phyloP scores from a whole-genome alignment of 768 basidiomycete species.

The Mycena rebaudengoi region DNA sequence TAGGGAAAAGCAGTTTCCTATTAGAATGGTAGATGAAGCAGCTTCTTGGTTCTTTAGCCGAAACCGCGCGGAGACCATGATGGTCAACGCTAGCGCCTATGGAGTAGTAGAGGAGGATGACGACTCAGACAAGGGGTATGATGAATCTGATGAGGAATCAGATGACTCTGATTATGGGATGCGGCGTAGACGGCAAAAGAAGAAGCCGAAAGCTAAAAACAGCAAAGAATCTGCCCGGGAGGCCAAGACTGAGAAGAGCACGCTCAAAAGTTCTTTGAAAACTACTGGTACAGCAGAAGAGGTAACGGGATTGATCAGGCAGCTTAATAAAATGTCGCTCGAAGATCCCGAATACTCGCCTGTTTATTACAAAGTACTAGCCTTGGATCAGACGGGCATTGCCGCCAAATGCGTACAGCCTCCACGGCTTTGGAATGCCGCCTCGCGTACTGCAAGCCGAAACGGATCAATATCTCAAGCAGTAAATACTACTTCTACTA shows the following conservation, averaged over 20 bases:
- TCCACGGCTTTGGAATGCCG: too few relatives aligned
- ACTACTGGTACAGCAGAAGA: conserved; percentile 15
- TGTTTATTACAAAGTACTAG: conserved; percentile 12
- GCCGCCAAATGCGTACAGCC: too few relatives aligned
- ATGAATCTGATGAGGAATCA: not conserved
- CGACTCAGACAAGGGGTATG: not conserved
- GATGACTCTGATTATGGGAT: too few relatives aligned
- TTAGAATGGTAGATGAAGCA: too few relatives aligned
- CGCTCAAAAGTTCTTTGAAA: not conserved
- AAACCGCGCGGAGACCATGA: not conserved
- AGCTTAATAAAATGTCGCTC: conserved; percentile 16
- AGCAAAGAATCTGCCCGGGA: not conserved
- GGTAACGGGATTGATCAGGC: conserved; percentile 13
- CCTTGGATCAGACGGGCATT: too few relatives aligned
- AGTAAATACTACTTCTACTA: too few relatives aligned
- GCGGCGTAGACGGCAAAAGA: not conserved
- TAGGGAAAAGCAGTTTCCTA: too few relatives aligned
- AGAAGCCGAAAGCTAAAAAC: not conserved
- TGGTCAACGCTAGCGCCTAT: too few relatives aligned
- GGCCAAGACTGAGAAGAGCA: not conserved
- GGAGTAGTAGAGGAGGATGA: too few relatives aligned
- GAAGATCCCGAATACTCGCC: conserved; percentile 16
- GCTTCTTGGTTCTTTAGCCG: conserved; percentile 12
- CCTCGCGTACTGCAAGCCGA: too few relatives aligned
- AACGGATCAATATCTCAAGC: too few relatives aligned